These are phyloP conservation scores for Russula compacta DNA, from an alignment of 768 basidiomycete genomes.

Conservation along the genomic window DNA sequence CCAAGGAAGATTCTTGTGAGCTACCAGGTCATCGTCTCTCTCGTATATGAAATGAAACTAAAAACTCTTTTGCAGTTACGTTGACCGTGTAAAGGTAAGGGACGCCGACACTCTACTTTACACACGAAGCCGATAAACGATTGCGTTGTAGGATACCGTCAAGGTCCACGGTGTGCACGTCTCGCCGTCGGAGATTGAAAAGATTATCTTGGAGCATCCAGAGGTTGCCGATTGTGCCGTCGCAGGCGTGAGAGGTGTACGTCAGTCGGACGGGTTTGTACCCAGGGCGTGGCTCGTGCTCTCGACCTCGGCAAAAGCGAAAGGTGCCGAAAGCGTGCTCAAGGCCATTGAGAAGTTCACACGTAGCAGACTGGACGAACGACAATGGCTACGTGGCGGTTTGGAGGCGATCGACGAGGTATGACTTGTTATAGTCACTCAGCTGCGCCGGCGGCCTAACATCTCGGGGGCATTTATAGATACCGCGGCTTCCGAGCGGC, in stretches of 20 bases:
- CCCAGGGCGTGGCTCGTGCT: conserved; percentile 75
- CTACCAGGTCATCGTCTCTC: conserved; percentile 20
- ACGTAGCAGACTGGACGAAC: conserved; percentile 51
- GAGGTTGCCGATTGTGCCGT: not conserved
- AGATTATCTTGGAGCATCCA: conserved; percentile 35
- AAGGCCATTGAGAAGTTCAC: conserved; percentile 51
- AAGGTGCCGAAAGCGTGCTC: conserved; percentile 36
- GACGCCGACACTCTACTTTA: not conserved
- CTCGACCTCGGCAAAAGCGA: conserved; percentile 30
- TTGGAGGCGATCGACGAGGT: conserved; percentile 57
- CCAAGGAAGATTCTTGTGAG: conserved; percentile 54
- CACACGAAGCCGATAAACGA: conserved; percentile 20
- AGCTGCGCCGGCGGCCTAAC: not conserved
- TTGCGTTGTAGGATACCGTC: conserved; percentile 39
- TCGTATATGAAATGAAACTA: not conserved
- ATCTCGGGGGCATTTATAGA: conserved; percentile 28
- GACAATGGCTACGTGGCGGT: conserved; percentile 69
- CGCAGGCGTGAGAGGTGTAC: not conserved
- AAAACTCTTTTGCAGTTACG: conserved; percentile 39
- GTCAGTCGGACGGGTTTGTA: conserved; percentile 59
- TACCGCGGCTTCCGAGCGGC: conserved; percentile 66
- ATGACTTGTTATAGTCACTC: not conserved
- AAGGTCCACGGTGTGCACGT: conserved; percentile 62
- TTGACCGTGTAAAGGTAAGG: conserved; percentile 61
- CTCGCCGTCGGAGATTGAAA: conserved; percentile 70